Percentiles rank a stretch among this genome's conserved stretches.
phyloP scores from a whole-genome alignment of 179 eudicot genomes.

The Corrigiola litoralis region DNA sequence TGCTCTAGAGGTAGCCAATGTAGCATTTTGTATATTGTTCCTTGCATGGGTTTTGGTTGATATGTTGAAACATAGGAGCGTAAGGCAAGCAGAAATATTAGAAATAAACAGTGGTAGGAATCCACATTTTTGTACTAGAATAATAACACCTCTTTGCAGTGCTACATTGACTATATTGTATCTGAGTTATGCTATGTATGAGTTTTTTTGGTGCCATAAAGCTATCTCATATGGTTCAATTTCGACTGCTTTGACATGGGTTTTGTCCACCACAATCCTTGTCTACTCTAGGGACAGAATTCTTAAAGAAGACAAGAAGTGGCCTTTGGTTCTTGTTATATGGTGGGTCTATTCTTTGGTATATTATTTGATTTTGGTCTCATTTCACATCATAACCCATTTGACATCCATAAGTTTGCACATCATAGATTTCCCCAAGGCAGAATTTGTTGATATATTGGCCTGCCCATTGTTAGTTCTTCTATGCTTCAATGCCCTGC shows the following conservation, averaged over 20 bases:
- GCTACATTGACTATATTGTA: slow-evolving; percentile 30
- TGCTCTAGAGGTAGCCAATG: slow-evolving; percentile 38
- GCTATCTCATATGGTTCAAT: slow-evolving; percentile 22
- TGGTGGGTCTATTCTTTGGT: slow-evolving; percentile 66
- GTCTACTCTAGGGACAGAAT: slow-evolving; percentile 27
- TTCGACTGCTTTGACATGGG: slow-evolving; percentile 52
- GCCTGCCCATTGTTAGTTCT: slow-evolving; percentile 52
- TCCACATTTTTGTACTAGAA: slow-evolving; percentile 22
- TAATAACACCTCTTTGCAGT: slow-evolving; percentile 38
- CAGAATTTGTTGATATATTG: slow-evolving; percentile 45
- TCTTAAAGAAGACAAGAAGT: slow-evolving; percentile 22
- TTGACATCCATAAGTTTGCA: slow-evolving; percentile 33
- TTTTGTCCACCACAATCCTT: slow-evolving; percentile 41
- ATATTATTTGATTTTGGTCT: slow-evolving; percentile 28
- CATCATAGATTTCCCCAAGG: slow-evolving; percentile 30
- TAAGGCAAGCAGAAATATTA: not conserved
- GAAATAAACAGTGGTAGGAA: slow-evolving; percentile 12
- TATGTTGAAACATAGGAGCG: slow-evolving; percentile 25
- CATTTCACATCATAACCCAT: slow-evolving; percentile 21
- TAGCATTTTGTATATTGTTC: slow-evolving; percentile 47
- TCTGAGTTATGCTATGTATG: slow-evolving; percentile 40
- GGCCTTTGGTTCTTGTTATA: slow-evolving; percentile 55
- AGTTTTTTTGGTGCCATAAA: slow-evolving; percentile 31
- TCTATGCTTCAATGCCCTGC: slow-evolving; percentile 45
- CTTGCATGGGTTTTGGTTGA: slow-evolving; percentile 59